Evolutionary conservation across 345 rosid species (phyloP).

Genomic region (Melaleuca alternifolia): DNA sequence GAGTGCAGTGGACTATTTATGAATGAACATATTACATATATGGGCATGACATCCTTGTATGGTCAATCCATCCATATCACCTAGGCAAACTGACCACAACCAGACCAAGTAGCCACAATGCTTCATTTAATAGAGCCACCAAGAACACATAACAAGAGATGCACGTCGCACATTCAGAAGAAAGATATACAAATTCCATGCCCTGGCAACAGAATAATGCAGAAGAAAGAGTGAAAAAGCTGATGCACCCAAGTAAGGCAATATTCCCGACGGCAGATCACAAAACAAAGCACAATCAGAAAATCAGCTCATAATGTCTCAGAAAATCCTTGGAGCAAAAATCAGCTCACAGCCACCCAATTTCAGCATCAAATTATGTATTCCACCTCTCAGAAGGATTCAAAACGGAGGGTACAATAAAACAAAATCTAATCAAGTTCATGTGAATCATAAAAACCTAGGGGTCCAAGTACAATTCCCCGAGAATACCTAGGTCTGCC

Average conservation of each 20-base stretch:
- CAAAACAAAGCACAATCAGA: background rate
- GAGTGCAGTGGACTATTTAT: background rate
- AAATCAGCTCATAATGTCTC: background rate
- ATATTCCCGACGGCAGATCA: background rate
- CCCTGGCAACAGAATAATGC: background rate
- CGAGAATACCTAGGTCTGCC: constrained; percentile 1
- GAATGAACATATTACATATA: background rate
- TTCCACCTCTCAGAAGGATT: background rate
- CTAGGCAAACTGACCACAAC: background rate
- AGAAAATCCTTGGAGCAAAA: background rate
- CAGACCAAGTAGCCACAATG: background rate
- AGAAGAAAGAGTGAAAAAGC: background rate
- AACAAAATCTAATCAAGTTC: background rate
- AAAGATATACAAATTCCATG: background rate
- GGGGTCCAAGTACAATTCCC: background rate
- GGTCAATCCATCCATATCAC: background rate
- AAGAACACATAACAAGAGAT: background rate
- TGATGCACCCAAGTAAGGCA: background rate
- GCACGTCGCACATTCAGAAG: background rate
- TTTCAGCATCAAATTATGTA: background rate
- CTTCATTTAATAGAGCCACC: background rate
- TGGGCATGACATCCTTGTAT: background rate
- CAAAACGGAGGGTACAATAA: background rate
- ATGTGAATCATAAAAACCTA: background rate
- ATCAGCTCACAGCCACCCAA: background rate